Base-by-base conservation (phyloP, 768 basidiomycete genomes). In the Rhodotorula toruloides region DNA sequence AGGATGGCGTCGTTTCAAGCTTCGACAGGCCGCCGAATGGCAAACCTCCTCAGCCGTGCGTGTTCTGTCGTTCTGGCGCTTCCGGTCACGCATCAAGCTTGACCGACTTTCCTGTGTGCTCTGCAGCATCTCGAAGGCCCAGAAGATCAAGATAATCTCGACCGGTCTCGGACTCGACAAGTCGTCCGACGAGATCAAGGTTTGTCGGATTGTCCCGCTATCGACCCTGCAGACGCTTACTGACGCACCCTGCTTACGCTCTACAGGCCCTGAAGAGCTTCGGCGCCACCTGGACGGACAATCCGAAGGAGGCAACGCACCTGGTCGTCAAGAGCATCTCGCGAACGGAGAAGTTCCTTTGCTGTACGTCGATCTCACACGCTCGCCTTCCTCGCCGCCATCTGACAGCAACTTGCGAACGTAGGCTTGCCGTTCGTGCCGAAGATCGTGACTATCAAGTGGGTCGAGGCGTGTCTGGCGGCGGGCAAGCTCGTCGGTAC, bases 321-420 rank as follows among this genome's bases (percentile, higher is more conserved):
- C 81, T 96, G 19, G 77, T 94, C 53, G 83, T 84, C 16, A 83
- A 82, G 40, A 80, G 81, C 34, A 80, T 93, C 32, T 84, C 86
- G 10, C 83, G 91, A 9, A 94, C 92, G 2, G 88, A 91, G 74
- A 96, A 94, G 76, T 88, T 94, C 75, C 80, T 96, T 0, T 85
- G 85, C 71, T 57, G 70, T 67, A 25, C 25, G 65, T 57, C 32
- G n/a, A 4, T 5, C 17, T 25, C 3, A 0, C 19, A 13, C 25
- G 0, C 22, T 39, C n/a, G 14, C 4, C 40, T 0, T 11, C n/a
- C 49, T 7, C 12, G 22, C 6, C 8, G 27, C 13, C 46, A 49
- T 31, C n/a, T 36, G 43, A 32, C 27, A 43, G 19, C 21, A 3
- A 9, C 10, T 3, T 9, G 12, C 25, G 11, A 29, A 2, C 0